phyloP scores from a whole-genome alignment of 768 basidiomycete species.

The Neoboletus subvelutipes region DNA sequence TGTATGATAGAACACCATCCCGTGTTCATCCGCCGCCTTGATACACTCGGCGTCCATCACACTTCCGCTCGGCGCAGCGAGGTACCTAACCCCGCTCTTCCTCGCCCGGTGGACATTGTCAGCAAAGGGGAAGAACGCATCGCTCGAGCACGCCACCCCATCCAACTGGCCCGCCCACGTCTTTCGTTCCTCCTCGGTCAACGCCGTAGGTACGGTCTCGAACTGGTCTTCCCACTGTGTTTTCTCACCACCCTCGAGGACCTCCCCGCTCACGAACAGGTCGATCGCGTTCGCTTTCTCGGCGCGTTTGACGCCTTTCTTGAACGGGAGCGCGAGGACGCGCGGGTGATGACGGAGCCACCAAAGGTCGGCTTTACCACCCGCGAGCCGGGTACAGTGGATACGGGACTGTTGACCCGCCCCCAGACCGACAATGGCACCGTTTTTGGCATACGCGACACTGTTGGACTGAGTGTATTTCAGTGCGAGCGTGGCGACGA shows the following conservation, averaged over 20 bases:
- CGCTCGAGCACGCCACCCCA: constrained; percentile 90
- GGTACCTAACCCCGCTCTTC: constrained; percentile 89
- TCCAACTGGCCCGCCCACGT: constrained; percentile 74
- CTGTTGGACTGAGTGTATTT: constrained; percentile 99
- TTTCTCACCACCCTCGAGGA: constrained; percentile 85
- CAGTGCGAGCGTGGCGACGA: constrained; percentile 93
- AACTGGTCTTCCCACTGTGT: constrained; percentile 90
- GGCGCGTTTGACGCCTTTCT: constrained; percentile 94
- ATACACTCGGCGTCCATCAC: constrained; percentile 98
- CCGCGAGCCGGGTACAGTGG: constrained; percentile 97
- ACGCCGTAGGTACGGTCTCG: constrained; percentile 61
- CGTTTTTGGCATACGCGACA: constrained; percentile 91
- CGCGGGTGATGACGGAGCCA: constrained; percentile 97
- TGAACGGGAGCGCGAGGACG: constrained; percentile 91
- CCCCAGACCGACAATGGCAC: constrained; percentile 92
- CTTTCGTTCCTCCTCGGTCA: constrained; percentile 69
- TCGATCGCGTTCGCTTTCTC: constrained; percentile 99
- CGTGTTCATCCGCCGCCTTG: constrained; percentile 93
- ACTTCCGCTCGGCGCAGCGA: constrained; percentile 89
- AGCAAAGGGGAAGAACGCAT: constrained; percentile 99
- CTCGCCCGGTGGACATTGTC: constrained; percentile 94
- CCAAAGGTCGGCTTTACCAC: constrained; percentile 98
- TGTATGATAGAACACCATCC: constrained; percentile 90
- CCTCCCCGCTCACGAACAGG: constrained; percentile 89
- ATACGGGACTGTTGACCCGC: constrained; percentile 99